phyloP scores from a whole-genome alignment of 2,329 filamentous ascomycete species.

The Aspergillus ochraceoroseus region DNA sequence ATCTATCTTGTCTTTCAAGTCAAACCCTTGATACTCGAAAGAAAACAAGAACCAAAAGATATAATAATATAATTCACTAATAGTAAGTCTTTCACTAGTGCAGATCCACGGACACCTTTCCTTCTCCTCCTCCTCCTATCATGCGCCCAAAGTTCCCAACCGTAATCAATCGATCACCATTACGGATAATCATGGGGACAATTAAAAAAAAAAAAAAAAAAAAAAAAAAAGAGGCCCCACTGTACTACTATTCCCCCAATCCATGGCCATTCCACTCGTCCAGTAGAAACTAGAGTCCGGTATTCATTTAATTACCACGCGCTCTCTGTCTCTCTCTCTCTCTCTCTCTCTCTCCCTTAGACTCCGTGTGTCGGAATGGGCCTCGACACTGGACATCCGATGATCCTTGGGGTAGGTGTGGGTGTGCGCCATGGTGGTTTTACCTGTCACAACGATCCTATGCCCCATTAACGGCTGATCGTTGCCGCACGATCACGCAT shows the following conservation, averaged over 20 bases:
- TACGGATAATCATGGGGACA: slow-evolving; percentile 14
- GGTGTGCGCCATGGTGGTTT: slow-evolving; percentile 17
- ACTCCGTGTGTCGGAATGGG: no score
- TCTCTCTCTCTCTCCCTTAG: no score
- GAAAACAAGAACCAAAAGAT: neutral
- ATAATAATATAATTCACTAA: slow-evolving; percentile 17
- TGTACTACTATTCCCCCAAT: no score
- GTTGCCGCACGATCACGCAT: slow-evolving; percentile 29
- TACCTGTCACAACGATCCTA: slow-evolving; percentile 34
- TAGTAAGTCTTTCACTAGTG: slow-evolving; percentile 23
- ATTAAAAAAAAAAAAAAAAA: no score
- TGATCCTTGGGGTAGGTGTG: slow-evolving; percentile 14
- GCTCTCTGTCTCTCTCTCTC: no score
- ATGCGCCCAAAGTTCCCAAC: slow-evolving; percentile 11
- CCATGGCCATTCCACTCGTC: slow-evolving; percentile 9
- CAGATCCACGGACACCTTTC: slow-evolving; percentile 25
- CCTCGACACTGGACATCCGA: slow-evolving; percentile 15
- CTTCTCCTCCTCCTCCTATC: slow-evolving; percentile 18
- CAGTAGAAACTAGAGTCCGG: slow-evolving; percentile 4
- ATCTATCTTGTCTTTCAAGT: no score
- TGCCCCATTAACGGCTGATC: slow-evolving; percentile 39
- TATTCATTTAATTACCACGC: slow-evolving; percentile 7
- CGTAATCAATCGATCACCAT: slow-evolving; percentile 20
- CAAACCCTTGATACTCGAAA: neutral
- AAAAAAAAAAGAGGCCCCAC: neutral